Evolutionary conservation across 2,329 filamentous ascomycete species (phyloP).

Genomic region (Elsinoe arachidis): DNA sequence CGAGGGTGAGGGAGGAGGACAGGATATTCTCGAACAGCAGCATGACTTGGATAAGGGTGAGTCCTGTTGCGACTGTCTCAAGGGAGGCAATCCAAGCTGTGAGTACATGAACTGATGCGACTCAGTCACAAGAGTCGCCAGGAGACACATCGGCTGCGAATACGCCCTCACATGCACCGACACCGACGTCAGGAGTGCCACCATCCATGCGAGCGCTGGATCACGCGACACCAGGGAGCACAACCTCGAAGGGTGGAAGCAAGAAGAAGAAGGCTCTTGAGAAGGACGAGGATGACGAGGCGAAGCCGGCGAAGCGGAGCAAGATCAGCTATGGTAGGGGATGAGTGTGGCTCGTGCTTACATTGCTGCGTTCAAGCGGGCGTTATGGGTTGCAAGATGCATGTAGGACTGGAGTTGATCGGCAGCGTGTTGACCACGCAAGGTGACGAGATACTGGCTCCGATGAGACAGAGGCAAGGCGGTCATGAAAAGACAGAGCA

Average conservation of each 20-base stretch:
- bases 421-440: too few species aligned
- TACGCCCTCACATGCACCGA: conserved; percentile 40
- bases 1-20: conserved; percentile 58
- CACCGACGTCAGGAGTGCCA: conserved; percentile 39
- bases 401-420: neutral
- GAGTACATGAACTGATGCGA: neutral
- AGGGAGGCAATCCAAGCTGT: too few species aligned
- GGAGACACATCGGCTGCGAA: conserved; percentile 30
- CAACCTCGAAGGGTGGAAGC: conserved; percentile 26
- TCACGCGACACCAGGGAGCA: conserved; percentile 32
- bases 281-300: conserved; percentile 40
- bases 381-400: conserved; percentile 10
- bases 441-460: too few species aligned
- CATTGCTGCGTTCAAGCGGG: conserved; percentile 16
- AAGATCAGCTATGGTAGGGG: conserved; percentile 45
- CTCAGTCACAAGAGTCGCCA: conserved; percentile 30
- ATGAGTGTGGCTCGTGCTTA: conserved; percentile 21
- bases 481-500: too few species aligned
- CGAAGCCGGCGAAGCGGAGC: conserved; percentile 37
- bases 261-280: conserved; percentile 38
- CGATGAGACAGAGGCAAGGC: too few species aligned
- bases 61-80: neutral
- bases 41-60: conserved; percentile 29
- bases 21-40: conserved; percentile 52
- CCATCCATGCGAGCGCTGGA: conserved; percentile 36